phyloP scores from a whole-genome alignment of 345 rosid species.

The Tarenaya hassleriana region DNA sequence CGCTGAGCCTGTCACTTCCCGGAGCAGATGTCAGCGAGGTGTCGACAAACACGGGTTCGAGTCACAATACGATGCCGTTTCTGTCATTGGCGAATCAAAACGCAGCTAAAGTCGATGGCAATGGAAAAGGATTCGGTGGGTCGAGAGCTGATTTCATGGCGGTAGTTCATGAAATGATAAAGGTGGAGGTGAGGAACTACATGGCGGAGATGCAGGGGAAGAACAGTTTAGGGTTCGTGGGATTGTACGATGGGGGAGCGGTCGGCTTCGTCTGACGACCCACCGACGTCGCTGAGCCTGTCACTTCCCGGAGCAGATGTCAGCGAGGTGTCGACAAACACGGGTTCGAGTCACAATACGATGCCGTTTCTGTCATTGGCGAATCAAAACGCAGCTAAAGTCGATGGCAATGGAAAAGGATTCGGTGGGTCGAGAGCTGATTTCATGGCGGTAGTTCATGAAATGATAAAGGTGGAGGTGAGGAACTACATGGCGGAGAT shows the following conservation, averaged over 20 bases:
- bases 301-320: background rate
- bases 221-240: constrained; percentile 26
- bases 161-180: constrained; percentile 85
- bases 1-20: constrained; percentile 56
- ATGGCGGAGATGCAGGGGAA: constrained; percentile 48
- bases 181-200: constrained; percentile 66
- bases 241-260: too few relatives aligned
- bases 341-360: constrained; percentile 11
- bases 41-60: too few relatives aligned
- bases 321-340: background rate
- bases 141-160: constrained; percentile 56
- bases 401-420: constrained; percentile 26
- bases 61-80: constrained; percentile 20
- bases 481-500: constrained; percentile 61
- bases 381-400: constrained; percentile 18
- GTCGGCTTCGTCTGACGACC: too few relatives aligned
- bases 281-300: too few relatives aligned
- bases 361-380: constrained; percentile 26
- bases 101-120: constrained; percentile 18
- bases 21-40: constrained; percentile 44
- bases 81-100: constrained; percentile 22
- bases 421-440: constrained; percentile 47
- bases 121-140: constrained; percentile 36
- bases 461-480: constrained; percentile 78
- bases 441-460: constrained; percentile 73